A percentile compares a stretch with the other conserved stretches of the same genome.
Evolutionary conservation across 2,329 filamentous ascomycete species (phyloP).

Genomic region (Diaporthe ilicicola): DNA sequence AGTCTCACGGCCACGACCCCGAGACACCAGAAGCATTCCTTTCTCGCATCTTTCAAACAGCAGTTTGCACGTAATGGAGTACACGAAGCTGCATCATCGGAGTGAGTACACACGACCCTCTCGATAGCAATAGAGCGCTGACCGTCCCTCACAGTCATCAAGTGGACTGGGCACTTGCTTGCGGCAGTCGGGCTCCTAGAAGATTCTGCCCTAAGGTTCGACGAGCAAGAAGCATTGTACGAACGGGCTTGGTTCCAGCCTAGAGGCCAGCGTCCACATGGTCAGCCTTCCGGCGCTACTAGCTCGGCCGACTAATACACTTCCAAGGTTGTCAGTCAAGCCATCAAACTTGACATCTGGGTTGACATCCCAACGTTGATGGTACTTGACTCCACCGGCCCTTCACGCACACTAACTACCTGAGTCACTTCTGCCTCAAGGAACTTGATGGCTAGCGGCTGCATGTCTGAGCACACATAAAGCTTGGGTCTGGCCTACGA

Average conservation of each 20-base stretch:
- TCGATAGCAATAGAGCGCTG: neutral
- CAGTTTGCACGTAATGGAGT: neutral
- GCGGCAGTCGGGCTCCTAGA: neutral
- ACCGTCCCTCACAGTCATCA: neutral
- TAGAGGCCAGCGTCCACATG: neutral
- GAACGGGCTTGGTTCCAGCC: neutral
- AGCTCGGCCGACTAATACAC: neutral
- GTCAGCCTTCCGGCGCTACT: neutral
- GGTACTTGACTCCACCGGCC: neutral
- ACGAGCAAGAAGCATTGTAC: neutral
- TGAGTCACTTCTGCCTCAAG: neutral
- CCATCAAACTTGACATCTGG: neutral
- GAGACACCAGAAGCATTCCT: neutral
- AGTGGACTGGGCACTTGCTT: neutral
- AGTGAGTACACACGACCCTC: neutral
- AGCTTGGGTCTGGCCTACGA: neutral
- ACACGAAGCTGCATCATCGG: neutral
- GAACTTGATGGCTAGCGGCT: neutral
- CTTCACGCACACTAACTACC: neutral
- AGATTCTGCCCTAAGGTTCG: neutral
- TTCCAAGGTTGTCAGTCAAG: neutral
- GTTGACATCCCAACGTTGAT: neutral
- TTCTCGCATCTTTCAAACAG: neutral
- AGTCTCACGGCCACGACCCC: neutral
- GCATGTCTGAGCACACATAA: neutral